A percentile compares a stretch with the other conserved stretches of the same genome.
phyloP scores from a whole-genome alignment of 2,329 filamentous ascomycete species.

The Didymella segeticola region DNA sequence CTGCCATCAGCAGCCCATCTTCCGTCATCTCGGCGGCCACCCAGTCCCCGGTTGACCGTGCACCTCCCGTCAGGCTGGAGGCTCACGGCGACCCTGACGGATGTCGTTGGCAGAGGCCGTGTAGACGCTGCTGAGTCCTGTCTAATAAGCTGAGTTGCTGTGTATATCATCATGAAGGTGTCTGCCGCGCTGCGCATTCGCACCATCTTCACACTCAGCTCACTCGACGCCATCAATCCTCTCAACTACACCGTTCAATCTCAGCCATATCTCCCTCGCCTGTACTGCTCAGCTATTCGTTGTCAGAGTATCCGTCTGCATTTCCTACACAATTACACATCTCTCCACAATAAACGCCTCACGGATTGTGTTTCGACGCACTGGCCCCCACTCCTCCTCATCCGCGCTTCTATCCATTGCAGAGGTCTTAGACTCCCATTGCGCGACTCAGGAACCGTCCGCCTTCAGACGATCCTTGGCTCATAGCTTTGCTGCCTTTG shows the following conservation, averaged over 20 bases:
- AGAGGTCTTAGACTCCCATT: slow-evolving; percentile 38
- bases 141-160: slow-evolving; percentile 21
- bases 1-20: slow-evolving; percentile 28
- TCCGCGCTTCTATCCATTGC: slow-evolving; percentile 40
- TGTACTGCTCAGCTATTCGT: slow-evolving; percentile 19
- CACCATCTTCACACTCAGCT: slow-evolving; percentile 9
- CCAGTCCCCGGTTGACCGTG: slow-evolving; percentile 23
- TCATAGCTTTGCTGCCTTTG: slow-evolving; percentile 29
- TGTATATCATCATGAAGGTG: slow-evolving; percentile 36
- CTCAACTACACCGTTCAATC: slow-evolving; percentile 16
- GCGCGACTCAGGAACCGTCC: slow-evolving; percentile 32
- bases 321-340: slow-evolving; percentile 23
- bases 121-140: slow-evolving; percentile 32
- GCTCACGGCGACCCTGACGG: slow-evolving; percentile 32
- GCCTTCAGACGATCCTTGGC: slow-evolving; percentile 29
- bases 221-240: slow-evolving; percentile 5
- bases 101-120: slow-evolving; percentile 26
- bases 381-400: slow-evolving; percentile 43
- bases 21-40: slow-evolving; percentile 30
- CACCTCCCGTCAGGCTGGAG: slow-evolving; percentile 24
- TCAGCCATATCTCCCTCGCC: slow-evolving; percentile 9
- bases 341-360: slow-evolving; percentile 32
- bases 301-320: slow-evolving; percentile 31
- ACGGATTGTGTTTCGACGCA: slow-evolving; percentile 46
- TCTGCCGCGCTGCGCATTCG: slow-evolving; percentile 33